Conservation (phyloP, 192 early-diverging fungal genomes). For the Backusella luteola region DNA sequence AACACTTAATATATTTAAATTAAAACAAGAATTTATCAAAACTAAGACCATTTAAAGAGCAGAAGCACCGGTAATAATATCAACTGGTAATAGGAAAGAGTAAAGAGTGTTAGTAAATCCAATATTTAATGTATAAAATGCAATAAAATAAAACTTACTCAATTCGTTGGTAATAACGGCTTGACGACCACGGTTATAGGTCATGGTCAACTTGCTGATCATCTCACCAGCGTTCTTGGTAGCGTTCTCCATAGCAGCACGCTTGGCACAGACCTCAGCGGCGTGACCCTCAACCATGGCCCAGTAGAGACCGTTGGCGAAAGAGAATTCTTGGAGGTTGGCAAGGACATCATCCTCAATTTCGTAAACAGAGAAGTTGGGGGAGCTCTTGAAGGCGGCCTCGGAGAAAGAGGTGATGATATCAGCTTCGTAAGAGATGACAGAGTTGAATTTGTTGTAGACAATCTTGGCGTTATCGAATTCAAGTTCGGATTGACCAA, state of each 20-base stretch:
- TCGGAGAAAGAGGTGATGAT: conserved; percentile 63
- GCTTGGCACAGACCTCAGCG: conserved; percentile 93
- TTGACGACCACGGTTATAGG: conserved; percentile 97
- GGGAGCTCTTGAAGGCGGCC: conserved; percentile 68
- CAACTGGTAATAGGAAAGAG: conserved; percentile 46
- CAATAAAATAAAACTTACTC: conserved; percentile 39
- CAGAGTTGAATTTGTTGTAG: conserved; percentile 94
- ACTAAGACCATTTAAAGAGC: conserved; percentile 62
- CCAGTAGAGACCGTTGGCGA: conserved; percentile 95
- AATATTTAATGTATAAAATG: too few relatives aligned
- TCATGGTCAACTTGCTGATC: conserved; percentile 93
- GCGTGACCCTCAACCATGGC: conserved; percentile 96
- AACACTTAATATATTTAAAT: conserved; percentile 5
- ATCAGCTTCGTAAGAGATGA: conserved; percentile 89
- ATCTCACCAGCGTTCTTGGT: conserved; percentile 99
- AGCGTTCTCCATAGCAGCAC: conserved; percentile 99
- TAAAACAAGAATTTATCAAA: conserved; percentile 1
- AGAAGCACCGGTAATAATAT: conserved; percentile 97
- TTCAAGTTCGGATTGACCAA: conserved; percentile 60
- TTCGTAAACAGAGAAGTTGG: conserved; percentile 90
- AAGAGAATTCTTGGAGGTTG: conserved; percentile 89
- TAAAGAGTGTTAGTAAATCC: not conserved
- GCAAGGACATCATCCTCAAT: conserved; percentile 83
- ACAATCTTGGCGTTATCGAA: conserved; percentile 77
- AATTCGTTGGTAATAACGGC: conserved; percentile 98